Base-by-base conservation (phyloP, 495 filamentous ascomycete genomes). In the Trichoderma parareesei region DNA sequence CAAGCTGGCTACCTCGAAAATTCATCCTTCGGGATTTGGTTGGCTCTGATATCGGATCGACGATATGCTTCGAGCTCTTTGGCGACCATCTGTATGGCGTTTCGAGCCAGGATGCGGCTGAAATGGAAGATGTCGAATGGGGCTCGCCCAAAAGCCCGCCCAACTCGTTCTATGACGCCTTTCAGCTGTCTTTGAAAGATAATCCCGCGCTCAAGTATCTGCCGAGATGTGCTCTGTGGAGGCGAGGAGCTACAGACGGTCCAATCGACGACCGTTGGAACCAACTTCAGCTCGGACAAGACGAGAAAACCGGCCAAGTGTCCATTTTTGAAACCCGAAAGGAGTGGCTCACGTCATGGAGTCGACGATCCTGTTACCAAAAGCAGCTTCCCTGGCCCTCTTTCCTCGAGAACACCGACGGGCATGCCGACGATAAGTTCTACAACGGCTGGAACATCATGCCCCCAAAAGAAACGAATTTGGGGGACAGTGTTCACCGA, bases 251-350 rank as follows among this genome's bases (percentile, higher is more conserved):
- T 66, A 74, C 73, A 10, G 90, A 92, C 69, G 90, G 90, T 0
- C 87, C 89, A 3, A 87, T 93, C 64, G 87, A 92, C 68, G 88
- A 93, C 69, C 81, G 87, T 18, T 93, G 89, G 88, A 87, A 84
- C 0, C 84, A 87, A 64, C 75, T 93, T 5, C 82, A 81, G 2
- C 74, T 92, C 2, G 81, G 86, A 33, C 78, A 76, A 57, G 87
- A 92, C 64, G 88, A 93, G 67, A 68, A 71, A 10, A 86, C 83
- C 1, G 82, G 83, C 0, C 71, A 80, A 59, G 75, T 89, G 16
- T 78, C 82, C 55, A 88, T 91, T 55, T 70, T 90, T 8, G 90
- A 93, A 73, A 82, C 84, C 55, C 82, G 90, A 8, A 85, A 85
- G 41, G 90, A 93, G 73, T 92, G 87, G 87, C 79, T 79, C 18